Base-by-base conservation (phyloP, 306 rosid genomes). In the Trifolium fragiferum region DNA sequence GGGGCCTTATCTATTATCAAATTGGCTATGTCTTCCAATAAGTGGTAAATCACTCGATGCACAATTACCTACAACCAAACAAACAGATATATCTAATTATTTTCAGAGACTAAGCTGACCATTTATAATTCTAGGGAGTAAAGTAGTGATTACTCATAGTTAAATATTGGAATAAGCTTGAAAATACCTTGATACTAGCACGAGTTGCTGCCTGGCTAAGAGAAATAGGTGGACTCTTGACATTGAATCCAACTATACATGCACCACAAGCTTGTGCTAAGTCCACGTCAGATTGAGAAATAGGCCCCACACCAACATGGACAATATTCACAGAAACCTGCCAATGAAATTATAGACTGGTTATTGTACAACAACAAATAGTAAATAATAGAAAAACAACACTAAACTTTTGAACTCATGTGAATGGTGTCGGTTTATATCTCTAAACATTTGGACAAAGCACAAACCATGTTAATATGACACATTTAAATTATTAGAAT, bases 181-280 rank as follows among this genome's bases (percentile, higher is more conserved):
- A 9, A 41, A 64, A 53, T 87, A 93, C 98, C 96, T 88, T 88
- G 78, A 83, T 86, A 76, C 81, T 58, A 73, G 97, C 97, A 77
- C 81, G 84, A 72, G 88, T 46, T 11, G 96, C 98, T 64, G 78
- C 86, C 82, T 84, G 87, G 73, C 57, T 83, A 76, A 88, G 43
- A 37, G 89, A 60, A 80, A 72, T 86, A 21, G 98, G 94, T 9
- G 96, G 95, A 80, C 77, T 84, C 82, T 87, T 94, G 73, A 94
- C 85, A 73, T 90, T 91, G 69, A 91, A 94, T 77, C 97, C 97
- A 62, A 94, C 89, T 60, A 94, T 88, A 75, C 89, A 94, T 54
- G 97, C 97, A 57, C 93, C 95, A 72, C 98, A 94, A 68, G 98
- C 98, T 80, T 90, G 84, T 47, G 98, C 98, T 70, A 94, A 77